phyloP scores from a whole-genome alignment of 169 alveolate species.

The Eimeria brunetti region DNA sequence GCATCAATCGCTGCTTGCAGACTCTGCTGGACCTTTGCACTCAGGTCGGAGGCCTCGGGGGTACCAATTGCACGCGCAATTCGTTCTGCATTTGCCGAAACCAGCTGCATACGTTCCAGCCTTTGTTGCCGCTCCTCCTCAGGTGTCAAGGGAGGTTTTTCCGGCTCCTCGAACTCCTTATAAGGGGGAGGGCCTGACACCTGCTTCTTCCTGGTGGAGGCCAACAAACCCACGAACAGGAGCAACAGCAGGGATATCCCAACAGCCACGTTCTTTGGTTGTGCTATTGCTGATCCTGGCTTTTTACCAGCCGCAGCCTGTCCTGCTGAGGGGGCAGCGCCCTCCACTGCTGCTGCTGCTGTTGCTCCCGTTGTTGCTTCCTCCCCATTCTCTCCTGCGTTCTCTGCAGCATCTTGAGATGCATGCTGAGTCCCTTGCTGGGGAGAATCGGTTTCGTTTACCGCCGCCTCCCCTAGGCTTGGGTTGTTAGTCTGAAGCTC shows the following conservation, averaged over 20 bases:
- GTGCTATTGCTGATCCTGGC: no score
- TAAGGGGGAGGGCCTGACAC: neutral
- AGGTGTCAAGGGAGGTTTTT: neutral
- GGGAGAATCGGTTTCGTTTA: neutral
- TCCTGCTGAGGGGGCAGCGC: neutral
- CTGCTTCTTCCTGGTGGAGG: neutral
- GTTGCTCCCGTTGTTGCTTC: no score
- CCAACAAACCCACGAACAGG: neutral
- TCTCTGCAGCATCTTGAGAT: neutral
- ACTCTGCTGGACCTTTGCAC: neutral
- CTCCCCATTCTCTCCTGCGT: neutral
- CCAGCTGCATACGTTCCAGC: neutral
- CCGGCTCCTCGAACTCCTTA: neutral
- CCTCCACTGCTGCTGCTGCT: neutral
- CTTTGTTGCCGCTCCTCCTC: neutral
- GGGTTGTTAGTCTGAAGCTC: no score
- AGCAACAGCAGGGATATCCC: conserved; percentile 2
- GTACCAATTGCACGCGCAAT: neutral
- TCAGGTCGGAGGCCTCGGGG: neutral
- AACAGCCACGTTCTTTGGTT: neutral
- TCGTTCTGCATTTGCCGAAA: neutral
- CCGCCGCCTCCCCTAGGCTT: neutral
- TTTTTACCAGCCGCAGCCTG: neutral
- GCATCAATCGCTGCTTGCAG: neutral
- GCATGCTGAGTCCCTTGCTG: neutral